Evolutionary conservation across 805 yeast genomes (phyloP), one percentile per base, ranked within the genome.

Genomic region (Candida insectalens): DNA sequence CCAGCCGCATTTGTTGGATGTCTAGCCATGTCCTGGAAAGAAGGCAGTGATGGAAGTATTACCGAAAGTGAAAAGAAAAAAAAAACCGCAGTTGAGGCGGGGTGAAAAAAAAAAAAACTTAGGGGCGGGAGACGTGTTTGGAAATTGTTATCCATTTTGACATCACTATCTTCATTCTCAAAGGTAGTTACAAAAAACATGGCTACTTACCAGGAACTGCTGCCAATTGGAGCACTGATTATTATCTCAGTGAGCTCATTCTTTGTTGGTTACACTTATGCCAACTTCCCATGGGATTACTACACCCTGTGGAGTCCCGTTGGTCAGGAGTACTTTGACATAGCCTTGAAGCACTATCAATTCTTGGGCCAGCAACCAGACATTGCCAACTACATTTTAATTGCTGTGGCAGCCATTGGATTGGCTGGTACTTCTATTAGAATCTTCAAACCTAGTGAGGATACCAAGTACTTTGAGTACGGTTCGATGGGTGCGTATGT

Each of bases 391-490:
- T 71, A 76, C 46, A 68, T 70, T 15, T 63, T 85, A 46, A 94
- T 83, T 46, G 59, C 50, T 21, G 73, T 82, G 33, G 55, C 76
- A 28, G 65, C 51, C 1, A 33, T 87, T 19, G 96, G 94, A 3
- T 65, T 85, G 36, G 29, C 73, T 31, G 95, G 95, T 5, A 63
- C 77, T 37, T 64, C 79, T 43, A 69, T 82, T 52, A 85, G 85
- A 63, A 68, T 89, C 36, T 85, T 79, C 63, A 81, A 80, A 60
- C 96, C 97, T n/a, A 54, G 71, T 30, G 89, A 81, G 34, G 94
- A 89, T 32, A 69, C 83, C 48, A 78, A 81, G 55, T 71, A 79
- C 53, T 89, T 92, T 53, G 98, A 89, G 58, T 95, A 94, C 47
- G 94, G 88, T 29, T 66, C 94, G 8, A 63, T 88, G 45, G 75